Evolutionary conservation across 2,329 filamentous ascomycete species (phyloP).

Genomic region (Fusarium sp.): DNA sequence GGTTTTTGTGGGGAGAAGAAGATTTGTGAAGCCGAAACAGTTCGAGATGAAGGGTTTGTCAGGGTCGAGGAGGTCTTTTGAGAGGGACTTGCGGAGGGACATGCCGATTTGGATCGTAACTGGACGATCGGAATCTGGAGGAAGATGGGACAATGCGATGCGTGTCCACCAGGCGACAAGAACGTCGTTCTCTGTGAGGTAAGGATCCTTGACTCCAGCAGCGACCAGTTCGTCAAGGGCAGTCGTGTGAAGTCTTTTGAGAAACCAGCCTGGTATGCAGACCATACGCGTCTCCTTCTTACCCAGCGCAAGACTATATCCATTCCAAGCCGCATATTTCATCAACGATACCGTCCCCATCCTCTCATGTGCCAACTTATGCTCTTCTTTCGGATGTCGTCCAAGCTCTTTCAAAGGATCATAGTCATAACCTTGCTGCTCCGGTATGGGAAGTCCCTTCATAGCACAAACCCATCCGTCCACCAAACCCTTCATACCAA

Average conservation of each 20-base stretch:
- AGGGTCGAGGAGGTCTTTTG: background rate
- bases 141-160: background rate
- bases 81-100: background rate
- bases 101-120: slow-evolving; percentile 5
- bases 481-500: background rate
- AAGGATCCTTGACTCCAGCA: background rate
- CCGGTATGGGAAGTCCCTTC: background rate
- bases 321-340: slow-evolving; percentile 4
- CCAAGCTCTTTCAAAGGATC: slow-evolving; percentile 15
- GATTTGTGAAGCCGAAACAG: background rate
- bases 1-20: rapidly evolving
- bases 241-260: background rate
- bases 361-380: background rate
- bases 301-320: slow-evolving; percentile 1
- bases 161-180: slow-evolving; percentile 18
- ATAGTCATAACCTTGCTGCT: background rate
- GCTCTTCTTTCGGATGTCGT: background rate
- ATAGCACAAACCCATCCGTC: background rate
- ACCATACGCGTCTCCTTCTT: slow-evolving; percentile 24
- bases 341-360: background rate
- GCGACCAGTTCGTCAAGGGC: background rate
- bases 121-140: background rate
- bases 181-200: slow-evolving; percentile 23
- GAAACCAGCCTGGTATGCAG: slow-evolving; percentile 8
- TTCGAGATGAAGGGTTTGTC: background rate